Evolutionary conservation across 2,329 filamentous ascomycete species (phyloP), one percentile per base, ranked within the genome.

Genomic region (Fusarium abutilonis): DNA sequence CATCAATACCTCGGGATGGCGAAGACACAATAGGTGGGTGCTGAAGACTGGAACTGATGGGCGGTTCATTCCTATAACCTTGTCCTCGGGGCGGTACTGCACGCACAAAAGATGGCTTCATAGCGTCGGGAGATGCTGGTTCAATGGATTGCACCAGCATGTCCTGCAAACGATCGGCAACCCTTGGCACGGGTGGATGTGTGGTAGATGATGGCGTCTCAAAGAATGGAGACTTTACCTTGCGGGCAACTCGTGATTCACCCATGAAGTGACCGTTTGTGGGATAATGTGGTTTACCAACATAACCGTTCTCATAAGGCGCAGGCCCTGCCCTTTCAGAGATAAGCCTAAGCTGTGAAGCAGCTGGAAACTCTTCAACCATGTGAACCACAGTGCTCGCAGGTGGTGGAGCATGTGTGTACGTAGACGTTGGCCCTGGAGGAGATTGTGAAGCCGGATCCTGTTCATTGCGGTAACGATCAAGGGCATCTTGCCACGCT

Each of bases 111-210:
- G 73, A 73, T 4, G 76, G 74, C 52, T 67, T 70, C 69, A 73
- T 73, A 17, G 67, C 48, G 21, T 72, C 64, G 6, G 79, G 78
- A 31, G 79, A 80, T 7, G 47, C 64, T 17, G 77, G 76, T 60
- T 83, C 82, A 63, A 82, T 78, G 7, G 80, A 83, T 9, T 69
- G 79, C 13, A 83, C 74, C 56, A 81, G 69, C 64, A 79, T 74
- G 35, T 83, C 81, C 63, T 78, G 76, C 11, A 75, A 32, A 56
- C 64, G 47, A 47, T 55, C 60, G 49, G 50, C 39, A 34, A 38
- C 52, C 54, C 57, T 44, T 13, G 63, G 40, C n/a, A 50, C 49
- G 15, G 60, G 60, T 17, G 66, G 69, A 43, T 65, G 66, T 15
- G 70, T 40, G 43, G 41, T 67, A 39, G 65, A 61, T 17, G 65